These are phyloP conservation scores for Curvularia hawaiiensis DNA, from an alignment of 2,329 filamentous ascomycete species.

Conservation along the genomic window DNA sequence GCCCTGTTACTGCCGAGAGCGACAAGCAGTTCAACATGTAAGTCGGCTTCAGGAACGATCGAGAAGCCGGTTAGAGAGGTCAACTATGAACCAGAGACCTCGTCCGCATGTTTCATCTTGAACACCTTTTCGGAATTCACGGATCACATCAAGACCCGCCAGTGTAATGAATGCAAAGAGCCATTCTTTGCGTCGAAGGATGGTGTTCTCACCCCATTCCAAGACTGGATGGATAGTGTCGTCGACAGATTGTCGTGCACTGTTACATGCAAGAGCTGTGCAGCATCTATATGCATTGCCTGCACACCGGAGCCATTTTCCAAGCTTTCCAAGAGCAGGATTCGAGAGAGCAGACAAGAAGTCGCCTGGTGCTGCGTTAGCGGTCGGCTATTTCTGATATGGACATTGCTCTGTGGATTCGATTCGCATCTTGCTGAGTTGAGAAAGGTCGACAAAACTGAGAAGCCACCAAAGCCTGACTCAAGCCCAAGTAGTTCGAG, in stretches of 20 bases:
- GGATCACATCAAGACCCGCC: constrained; percentile 13
- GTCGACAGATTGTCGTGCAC: constrained; percentile 12
- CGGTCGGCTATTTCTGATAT: constrained; percentile 43
- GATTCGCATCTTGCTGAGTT: constrained; percentile 34
- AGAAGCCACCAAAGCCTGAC: not conserved
- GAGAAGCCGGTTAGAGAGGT: not conserved
- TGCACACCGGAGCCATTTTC: constrained; percentile 17
- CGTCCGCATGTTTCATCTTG: constrained; percentile 2
- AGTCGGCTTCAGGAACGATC: not conserved
- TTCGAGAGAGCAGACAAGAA: constrained; percentile 10
- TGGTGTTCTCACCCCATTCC: constrained; percentile 20
- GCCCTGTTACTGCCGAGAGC: not conserved
- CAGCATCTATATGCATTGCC: constrained; percentile 21
- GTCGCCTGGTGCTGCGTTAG: constrained; percentile 45
- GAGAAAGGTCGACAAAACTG: not conserved
- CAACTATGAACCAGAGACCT: constrained; percentile 9
- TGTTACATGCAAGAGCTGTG: constrained; percentile 27
- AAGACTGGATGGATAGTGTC: constrained; percentile 21
- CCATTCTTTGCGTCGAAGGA: constrained; percentile 14
- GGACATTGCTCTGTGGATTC: constrained; percentile 46
- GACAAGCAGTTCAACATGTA: not conserved
- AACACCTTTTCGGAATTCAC: constrained; percentile 18
- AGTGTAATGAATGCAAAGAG: constrained; percentile 20
- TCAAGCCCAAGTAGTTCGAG: not conserved
- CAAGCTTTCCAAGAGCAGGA: constrained; percentile 3